These are phyloP conservation scores for Peronosclerospora sorghi DNA, from an alignment of 352 stramenopile species.

Conservation along the genomic window DNA sequence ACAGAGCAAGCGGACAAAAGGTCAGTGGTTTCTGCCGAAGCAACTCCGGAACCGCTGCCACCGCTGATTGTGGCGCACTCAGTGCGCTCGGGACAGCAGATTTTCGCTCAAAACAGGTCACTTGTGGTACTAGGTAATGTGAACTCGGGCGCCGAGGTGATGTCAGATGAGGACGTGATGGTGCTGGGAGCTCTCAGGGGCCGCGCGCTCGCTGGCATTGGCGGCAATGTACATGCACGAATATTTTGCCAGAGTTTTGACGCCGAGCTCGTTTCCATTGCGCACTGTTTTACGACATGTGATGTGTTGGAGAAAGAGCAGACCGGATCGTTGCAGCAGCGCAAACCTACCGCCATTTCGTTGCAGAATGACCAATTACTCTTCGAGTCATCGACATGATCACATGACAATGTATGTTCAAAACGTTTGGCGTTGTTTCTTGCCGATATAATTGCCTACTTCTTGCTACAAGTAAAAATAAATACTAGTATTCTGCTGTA, in stretches of 20 bases:
- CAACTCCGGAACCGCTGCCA: conserved; percentile 7
- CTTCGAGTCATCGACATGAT: conserved; percentile 44
- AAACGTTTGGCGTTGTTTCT: conserved; percentile 18
- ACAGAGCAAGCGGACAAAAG: conserved; percentile 5
- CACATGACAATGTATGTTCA: conserved; percentile 1
- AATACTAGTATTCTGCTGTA: conserved; percentile 9
- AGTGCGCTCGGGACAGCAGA: conserved; percentile 82
- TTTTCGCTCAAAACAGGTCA: conserved; percentile 72
- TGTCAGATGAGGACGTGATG: conserved; percentile 79
- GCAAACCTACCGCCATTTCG: conserved; percentile 45
- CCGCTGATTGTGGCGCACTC: conserved; percentile 60
- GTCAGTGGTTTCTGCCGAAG: conserved; percentile 1
- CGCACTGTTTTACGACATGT: conserved; percentile 85
- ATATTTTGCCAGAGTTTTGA: conserved; percentile 78
- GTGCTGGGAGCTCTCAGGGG: conserved; percentile 76
- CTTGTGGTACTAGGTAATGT: conserved; percentile 80
- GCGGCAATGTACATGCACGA: conserved; percentile 52
- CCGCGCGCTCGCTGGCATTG: conserved; percentile 76
- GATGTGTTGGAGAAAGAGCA: conserved; percentile 45
- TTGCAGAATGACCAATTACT: conserved; percentile 47
- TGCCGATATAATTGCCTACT: conserved; percentile 6
- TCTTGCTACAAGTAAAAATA: conserved; percentile 15
- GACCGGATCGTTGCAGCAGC: conserved; percentile 27
- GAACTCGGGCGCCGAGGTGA: conserved; percentile 79
- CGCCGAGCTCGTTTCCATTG: conserved; percentile 84